These are phyloP conservation scores for Bisporella sp. DNA, from an alignment of 2,329 filamentous ascomycete species.

Conservation along the genomic window DNA sequence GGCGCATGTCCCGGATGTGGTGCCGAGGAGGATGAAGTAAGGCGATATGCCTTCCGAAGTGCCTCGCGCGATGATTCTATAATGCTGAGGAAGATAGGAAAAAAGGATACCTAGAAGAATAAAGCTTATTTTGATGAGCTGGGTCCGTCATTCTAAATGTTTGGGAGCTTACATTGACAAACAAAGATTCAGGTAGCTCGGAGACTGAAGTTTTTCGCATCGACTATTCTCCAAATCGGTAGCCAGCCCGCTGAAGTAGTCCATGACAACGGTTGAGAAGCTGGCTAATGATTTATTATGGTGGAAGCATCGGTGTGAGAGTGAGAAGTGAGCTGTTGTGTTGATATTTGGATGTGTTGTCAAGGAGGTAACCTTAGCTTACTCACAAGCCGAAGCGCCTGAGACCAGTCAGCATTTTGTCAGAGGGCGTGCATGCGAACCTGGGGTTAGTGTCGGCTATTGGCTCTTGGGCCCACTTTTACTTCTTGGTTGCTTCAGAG, in stretches of 20 bases:
- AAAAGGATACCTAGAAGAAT: conserved; percentile 83
- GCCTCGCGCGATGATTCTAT: conserved; percentile 77
- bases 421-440: too few species aligned
- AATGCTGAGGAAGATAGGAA: conserved; percentile 92
- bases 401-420: too few species aligned
- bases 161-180: conserved; percentile 41
- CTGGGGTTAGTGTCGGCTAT: too few species aligned
- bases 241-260: conserved; percentile 9
- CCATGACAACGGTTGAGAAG: conserved; percentile 10
- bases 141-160: background rate
- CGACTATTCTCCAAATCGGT: conserved; percentile 21
- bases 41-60: conserved; percentile 94
- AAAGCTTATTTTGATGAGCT: conserved; percentile 32
- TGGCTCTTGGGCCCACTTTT: too few species aligned
- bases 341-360: too few species aligned
- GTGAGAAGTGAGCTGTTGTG: too few species aligned
- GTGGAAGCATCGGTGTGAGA: too few species aligned
- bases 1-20: conserved; percentile 78
- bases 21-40: conserved; percentile 90
- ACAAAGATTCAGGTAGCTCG: conserved; percentile 43
- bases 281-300: too few species aligned
- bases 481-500: too few species aligned
- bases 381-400: too few species aligned
- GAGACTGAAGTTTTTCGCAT: conserved; percentile 44
- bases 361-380: too few species aligned